These are phyloP conservation scores for Vachellia collinsii DNA, from an alignment of 306 rosid genomes.

Conservation along the genomic window DNA sequence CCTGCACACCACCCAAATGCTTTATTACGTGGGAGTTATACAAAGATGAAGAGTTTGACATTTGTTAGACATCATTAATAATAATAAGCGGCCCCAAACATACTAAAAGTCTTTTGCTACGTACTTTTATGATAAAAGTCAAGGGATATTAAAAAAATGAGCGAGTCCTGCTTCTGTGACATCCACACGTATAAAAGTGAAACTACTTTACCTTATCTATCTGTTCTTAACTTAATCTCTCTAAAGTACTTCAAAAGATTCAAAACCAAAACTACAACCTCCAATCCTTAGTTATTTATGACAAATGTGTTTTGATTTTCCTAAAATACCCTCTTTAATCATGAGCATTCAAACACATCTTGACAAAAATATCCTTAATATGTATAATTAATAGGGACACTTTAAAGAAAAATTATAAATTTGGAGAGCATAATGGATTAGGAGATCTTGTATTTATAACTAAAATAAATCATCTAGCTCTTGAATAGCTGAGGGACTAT, in stretches of 20 bases:
- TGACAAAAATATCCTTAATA: too few relatives aligned
- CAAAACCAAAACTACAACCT: too few relatives aligned
- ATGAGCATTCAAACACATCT: too few relatives aligned
- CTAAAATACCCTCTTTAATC: too few relatives aligned
- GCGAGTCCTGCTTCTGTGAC: neutral
- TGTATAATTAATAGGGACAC: too few relatives aligned
- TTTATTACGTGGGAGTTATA: neutral
- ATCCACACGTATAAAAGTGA: neutral
- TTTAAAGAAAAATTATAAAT: too few relatives aligned
- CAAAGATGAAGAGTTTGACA: neutral
- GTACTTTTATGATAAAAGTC: neutral
- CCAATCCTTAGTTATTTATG: too few relatives aligned
- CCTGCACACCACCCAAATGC: constrained; percentile 44
- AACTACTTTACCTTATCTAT: neutral
- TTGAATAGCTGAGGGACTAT: too few relatives aligned
- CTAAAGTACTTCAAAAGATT: neutral
- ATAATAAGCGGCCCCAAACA: neutral
- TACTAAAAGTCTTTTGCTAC: neutral
- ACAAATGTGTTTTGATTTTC: too few relatives aligned
- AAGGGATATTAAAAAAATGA: neutral
- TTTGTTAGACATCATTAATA: neutral
- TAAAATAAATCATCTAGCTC: too few relatives aligned
- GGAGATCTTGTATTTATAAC: too few relatives aligned
- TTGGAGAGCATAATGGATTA: too few relatives aligned
- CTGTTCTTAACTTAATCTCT: neutral